Conservation (phyloP, 2,329 filamentous ascomycete genomes). For the Colletotrichum filicis region DNA sequence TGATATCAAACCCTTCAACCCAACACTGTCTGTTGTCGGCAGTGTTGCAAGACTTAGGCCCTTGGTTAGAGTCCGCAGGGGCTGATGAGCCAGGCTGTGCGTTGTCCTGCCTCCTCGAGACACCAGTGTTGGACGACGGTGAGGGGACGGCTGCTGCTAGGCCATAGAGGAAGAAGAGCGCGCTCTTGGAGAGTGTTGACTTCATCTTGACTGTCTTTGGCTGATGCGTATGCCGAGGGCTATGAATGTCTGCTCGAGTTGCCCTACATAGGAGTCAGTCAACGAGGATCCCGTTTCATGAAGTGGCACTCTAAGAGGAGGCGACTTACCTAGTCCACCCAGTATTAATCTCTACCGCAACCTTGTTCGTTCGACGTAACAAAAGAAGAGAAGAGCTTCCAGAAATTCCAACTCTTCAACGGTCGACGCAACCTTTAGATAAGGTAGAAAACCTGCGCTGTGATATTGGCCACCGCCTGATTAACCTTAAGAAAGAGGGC, state of each 20-base stretch:
- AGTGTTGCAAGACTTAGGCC: conserved; percentile 37
- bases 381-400: conserved; percentile 20
- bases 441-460: conserved; percentile 3
- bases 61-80: neutral
- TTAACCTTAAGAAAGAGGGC: conserved; percentile 6
- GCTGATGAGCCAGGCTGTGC: neutral
- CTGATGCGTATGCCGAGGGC: neutral
- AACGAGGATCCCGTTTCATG: too few relatives aligned
- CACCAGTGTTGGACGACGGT: neutral
- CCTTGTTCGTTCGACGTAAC: neutral
- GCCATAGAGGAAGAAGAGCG: conserved; percentile 21
- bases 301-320: neutral
- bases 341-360: neutral
- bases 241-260: neutral
- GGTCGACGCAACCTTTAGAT: conserved; percentile 26
- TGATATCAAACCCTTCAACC: conserved; percentile 44
- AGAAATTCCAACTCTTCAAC: conserved; percentile 21
- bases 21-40: conserved; percentile 39
- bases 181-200: conserved; percentile 24
- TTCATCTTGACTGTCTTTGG: conserved; percentile 8
- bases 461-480: conserved; percentile 1
- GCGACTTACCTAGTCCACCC: neutral
- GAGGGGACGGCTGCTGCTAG: conserved; percentile 14
- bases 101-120: conserved; percentile 15
- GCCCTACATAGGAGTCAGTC: neutral